Evolutionary conservation across 176 grass and related monocot species (phyloP).

Genomic region (Phoenix roebelenii): DNA sequence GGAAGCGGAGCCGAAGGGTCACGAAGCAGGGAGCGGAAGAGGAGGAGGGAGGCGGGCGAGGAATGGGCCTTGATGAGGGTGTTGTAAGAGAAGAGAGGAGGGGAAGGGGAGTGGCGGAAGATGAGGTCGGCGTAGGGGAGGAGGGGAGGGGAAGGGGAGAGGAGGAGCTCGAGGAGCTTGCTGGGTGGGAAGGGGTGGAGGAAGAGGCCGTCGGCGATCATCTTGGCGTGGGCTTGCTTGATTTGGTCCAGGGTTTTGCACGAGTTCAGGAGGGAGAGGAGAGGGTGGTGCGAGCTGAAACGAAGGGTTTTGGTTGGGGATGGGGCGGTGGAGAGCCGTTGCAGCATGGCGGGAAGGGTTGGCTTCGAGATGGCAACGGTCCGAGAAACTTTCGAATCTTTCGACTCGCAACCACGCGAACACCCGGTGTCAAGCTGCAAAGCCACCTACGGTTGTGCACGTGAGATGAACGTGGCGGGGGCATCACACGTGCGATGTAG

Average conservation of each 20-base stretch:
- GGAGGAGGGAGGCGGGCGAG: conserved; percentile 7
- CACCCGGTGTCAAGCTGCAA: no score
- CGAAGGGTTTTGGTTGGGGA: background rate
- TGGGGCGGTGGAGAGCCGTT: no score
- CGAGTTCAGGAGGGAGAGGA: background rate
- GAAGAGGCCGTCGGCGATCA: conserved; percentile 7
- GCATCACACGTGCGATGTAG: no score
- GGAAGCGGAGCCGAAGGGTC: background rate
- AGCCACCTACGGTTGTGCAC: no score
- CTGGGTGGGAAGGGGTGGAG: conserved; percentile 14
- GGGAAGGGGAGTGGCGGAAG: conserved; percentile 1
- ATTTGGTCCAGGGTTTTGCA: background rate
- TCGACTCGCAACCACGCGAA: no score
- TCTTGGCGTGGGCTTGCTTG: background rate
- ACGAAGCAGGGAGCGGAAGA: conserved; percentile 10
- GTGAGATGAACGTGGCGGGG: no score
- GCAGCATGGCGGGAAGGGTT: background rate
- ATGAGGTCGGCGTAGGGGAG: conserved; percentile 3
- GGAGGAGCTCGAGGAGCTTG: conserved; percentile 10
- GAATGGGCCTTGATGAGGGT: conserved; percentile 12
- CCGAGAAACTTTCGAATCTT: no score
- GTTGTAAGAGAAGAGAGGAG: conserved; percentile 20
- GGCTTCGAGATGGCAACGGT: no score
- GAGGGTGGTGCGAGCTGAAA: conserved; percentile 9
- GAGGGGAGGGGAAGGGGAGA: background rate